Evolutionary conservation across 345 rosid genomes (phyloP).

Genomic region (Aegle marmelos): DNA sequence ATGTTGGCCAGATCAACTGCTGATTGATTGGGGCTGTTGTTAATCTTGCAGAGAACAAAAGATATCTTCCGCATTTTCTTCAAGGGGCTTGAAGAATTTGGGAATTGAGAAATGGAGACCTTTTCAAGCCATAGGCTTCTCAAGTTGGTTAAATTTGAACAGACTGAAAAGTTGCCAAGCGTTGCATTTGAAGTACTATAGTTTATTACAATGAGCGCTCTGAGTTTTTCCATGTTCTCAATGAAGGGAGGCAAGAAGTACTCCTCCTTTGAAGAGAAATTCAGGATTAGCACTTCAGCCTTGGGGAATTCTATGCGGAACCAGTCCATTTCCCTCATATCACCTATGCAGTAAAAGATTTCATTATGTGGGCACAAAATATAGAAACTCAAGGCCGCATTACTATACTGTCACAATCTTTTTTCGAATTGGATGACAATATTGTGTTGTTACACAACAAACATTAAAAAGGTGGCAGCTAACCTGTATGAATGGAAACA

Average conservation of each 20-base stretch:
- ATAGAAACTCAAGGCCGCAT: not conserved
- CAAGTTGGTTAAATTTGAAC: slow-evolving; percentile 46
- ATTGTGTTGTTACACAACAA: not conserved
- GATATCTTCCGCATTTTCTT: slow-evolving; percentile 58
- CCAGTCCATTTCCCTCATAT: slow-evolving; percentile 90
- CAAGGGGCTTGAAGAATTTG: slow-evolving; percentile 40
- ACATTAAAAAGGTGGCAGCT: not conserved
- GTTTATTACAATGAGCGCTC: slow-evolving; percentile 72
- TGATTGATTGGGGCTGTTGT: slow-evolving; percentile 51
- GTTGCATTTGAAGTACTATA: slow-evolving; percentile 47
- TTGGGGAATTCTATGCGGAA: slow-evolving; percentile 70
- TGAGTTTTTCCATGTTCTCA: slow-evolving; percentile 65
- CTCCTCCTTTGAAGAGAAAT: slow-evolving; percentile 54
- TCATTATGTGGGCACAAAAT: not conserved
- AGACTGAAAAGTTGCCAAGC: slow-evolving; percentile 51
- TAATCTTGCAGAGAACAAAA: slow-evolving; percentile 71
- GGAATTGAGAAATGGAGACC: slow-evolving; percentile 47
- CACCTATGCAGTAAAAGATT: slow-evolving; percentile 38
- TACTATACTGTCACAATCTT: not conserved
- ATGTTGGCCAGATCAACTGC: slow-evolving; percentile 38
- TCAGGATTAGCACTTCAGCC: slow-evolving; percentile 78
- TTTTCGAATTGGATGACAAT: not conserved
- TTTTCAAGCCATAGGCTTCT: slow-evolving; percentile 91
- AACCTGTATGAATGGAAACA: slow-evolving; percentile 85
- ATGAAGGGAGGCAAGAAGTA: slow-evolving; percentile 82